phyloP scores from a whole-genome alignment of 306 rosid genomes.

The Vigna trinervia region DNA sequence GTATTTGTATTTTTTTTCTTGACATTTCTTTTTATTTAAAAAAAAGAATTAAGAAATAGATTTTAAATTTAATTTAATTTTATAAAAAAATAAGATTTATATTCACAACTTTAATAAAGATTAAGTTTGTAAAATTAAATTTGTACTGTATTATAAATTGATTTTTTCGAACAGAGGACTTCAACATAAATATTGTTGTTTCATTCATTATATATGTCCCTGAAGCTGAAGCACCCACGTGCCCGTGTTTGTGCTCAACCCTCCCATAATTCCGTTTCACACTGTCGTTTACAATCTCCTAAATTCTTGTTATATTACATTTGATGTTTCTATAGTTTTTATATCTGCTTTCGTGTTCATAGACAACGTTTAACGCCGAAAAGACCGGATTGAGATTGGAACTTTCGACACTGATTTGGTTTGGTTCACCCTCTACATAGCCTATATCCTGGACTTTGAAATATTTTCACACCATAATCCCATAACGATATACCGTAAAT shows the following conservation, averaged over 20 bases:
- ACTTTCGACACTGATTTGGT: background rate
- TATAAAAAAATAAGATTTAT: no score
- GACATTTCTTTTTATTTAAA: no score
- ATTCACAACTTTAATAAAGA: no score
- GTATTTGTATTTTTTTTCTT: no score
- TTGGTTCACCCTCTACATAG: constrained; percentile 2
- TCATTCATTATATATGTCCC: constrained; percentile 20
- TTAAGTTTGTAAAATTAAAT: no score
- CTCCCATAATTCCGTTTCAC: background rate
- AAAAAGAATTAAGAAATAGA: no score
- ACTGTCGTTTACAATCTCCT: background rate
- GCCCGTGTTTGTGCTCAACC: constrained; percentile 38
- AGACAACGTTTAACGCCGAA: constrained; percentile 57
- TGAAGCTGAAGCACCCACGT: constrained; percentile 43
- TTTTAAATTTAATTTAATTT: no score
- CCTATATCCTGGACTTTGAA: background rate
- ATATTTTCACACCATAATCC: no score
- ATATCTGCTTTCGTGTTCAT: background rate
- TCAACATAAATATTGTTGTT: background rate
- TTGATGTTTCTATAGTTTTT: background rate
- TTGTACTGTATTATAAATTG: no score
- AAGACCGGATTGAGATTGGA: constrained; percentile 42
- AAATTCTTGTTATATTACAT: background rate
- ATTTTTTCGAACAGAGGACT: no score
- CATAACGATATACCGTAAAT: background rate